Conservation (phyloP, 2,329 filamentous ascomycete genomes). For the Trichophyton schoenleinii region DNA sequence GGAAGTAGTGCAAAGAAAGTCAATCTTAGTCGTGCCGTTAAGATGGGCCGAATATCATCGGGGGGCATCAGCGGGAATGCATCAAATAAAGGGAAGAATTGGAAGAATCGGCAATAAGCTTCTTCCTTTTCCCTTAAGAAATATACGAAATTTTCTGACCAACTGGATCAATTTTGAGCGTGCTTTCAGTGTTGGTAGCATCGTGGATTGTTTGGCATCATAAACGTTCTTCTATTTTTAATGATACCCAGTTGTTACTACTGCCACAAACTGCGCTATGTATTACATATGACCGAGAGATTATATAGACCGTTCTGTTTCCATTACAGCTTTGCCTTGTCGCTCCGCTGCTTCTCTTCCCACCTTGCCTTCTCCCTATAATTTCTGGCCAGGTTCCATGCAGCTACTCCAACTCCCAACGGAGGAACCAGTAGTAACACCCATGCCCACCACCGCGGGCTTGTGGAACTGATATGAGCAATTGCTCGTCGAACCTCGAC, state of each 20-base stretch:
- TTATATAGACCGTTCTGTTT: background rate
- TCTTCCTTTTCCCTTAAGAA: background rate
- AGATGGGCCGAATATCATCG: background rate
- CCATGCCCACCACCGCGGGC: constrained; percentile 77
- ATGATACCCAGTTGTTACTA: constrained; percentile 1
- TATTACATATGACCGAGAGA: background rate
- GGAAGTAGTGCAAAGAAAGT: background rate
- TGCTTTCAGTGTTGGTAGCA: background rate
- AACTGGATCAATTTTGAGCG: background rate
- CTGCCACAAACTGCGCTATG: background rate
- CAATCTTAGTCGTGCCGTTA: background rate
- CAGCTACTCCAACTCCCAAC: constrained; percentile 53
- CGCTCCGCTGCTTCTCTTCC: constrained; percentile 47
- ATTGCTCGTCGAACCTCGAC: constrained; percentile 56
- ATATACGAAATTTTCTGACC: background rate
- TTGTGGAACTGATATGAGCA: constrained; percentile 46
- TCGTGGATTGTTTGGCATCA: background rate
- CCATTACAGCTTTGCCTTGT: constrained; percentile 47
- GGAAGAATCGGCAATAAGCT: background rate
- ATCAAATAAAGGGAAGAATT: background rate
- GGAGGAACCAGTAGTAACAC: constrained; percentile 57
- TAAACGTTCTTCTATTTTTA: background rate
- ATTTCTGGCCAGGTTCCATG: constrained; percentile 64
- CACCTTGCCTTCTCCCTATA: constrained; percentile 57
- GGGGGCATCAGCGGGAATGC: background rate